Percentiles rank a stretch among this genome's conserved stretches.
Evolutionary conservation across 345 rosid genomes (phyloP).

Genomic region (Citrus inodora): DNA sequence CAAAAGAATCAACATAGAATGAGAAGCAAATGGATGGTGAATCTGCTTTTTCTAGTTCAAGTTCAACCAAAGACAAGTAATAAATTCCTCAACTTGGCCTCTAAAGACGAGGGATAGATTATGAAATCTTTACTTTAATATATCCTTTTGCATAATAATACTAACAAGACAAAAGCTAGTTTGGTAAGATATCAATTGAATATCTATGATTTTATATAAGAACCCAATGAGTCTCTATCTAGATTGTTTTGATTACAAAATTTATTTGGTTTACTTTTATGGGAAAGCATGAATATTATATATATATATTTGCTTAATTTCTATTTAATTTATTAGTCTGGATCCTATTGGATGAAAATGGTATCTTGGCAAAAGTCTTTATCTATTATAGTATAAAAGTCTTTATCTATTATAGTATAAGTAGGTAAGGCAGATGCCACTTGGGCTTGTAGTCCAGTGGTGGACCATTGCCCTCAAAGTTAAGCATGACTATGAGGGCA

Average conservation of each 20-base stretch:
- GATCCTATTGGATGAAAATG: conserved; percentile 10
- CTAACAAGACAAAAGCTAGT: conserved; percentile 6
- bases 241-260: neutral
- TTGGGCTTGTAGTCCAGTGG: too few species aligned
- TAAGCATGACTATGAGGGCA: too few species aligned
- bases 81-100: conserved; percentile 20
- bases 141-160: neutral
- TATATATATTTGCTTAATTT: too few species aligned
- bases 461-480: too few species aligned
- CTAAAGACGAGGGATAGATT: neutral
- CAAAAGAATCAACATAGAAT: conserved; percentile 14
- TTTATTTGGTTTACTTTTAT: neutral
- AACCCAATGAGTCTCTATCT: neutral
- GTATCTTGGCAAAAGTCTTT: conserved; percentile 4
- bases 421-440: neutral
- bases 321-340: neutral
- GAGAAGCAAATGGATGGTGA: neutral
- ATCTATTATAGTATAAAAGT: neutral
- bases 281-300: conserved; percentile 1
- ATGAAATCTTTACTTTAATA: neutral
- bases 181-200: neutral
- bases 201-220: neutral
- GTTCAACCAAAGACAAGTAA: neutral
- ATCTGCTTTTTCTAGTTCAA: neutral
- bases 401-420: neutral